phyloP scores from a whole-genome alignment of 371 early-diverging fungal species.

The Syncephalastrum sp. region DNA sequence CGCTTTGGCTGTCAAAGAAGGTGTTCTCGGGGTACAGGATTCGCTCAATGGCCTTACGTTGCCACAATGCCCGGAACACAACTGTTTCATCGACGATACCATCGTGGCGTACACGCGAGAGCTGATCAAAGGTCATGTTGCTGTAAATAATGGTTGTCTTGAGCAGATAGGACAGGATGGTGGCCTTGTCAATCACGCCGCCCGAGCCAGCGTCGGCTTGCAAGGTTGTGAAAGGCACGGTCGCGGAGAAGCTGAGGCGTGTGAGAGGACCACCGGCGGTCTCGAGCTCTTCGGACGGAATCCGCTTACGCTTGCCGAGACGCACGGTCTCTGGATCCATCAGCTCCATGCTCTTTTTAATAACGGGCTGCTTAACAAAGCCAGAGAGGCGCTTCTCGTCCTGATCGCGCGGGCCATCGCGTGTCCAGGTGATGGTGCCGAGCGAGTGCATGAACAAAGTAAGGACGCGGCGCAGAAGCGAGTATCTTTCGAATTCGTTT shows the following conservation, averaged over 20 bases:
- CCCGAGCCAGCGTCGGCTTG: conserved; percentile 42
- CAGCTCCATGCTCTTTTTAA: neutral
- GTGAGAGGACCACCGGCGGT: neutral
- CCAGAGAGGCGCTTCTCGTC: conserved; percentile 43
- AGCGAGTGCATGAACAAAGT: conserved; percentile 42
- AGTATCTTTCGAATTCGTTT: conserved; percentile 42
- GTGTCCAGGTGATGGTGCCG: conserved; percentile 44
- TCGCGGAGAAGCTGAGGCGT: conserved; percentile 38
- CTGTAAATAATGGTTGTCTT: conserved; percentile 44
- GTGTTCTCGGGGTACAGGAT: conserved; percentile 23
- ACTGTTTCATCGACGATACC: conserved; percentile 48
- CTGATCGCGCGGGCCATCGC: conserved; percentile 37
- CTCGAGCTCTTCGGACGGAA: conserved; percentile 34
- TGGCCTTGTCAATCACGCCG: conserved; percentile 47
- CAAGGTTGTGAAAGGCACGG: conserved; percentile 41
- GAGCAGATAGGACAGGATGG: conserved; percentile 39
- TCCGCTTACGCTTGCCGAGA: conserved; percentile 38
- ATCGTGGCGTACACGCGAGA: conserved; percentile 40
- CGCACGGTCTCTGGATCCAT: conserved; percentile 6
- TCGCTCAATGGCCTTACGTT: conserved; percentile 43
- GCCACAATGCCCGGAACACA: conserved; percentile 53
- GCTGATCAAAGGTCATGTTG: conserved; percentile 52
- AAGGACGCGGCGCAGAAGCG: conserved; percentile 31
- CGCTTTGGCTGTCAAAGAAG: neutral
- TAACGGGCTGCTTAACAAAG: conserved; percentile 19